Conservation (phyloP, 139 green algal species). For the Eudorina sp. region DNA sequence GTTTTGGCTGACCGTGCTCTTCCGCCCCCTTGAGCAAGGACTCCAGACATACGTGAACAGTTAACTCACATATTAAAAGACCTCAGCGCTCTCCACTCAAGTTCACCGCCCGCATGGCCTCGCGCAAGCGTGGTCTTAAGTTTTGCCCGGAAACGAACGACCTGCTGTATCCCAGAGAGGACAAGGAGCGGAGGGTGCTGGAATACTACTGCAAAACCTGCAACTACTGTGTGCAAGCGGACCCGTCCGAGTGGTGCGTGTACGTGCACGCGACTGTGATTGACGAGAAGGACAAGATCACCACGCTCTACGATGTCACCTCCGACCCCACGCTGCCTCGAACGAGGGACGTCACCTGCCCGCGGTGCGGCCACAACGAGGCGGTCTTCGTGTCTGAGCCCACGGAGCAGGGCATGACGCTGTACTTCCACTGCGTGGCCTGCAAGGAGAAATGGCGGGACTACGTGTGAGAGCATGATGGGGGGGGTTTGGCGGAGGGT, state of each 20-base stretch:
- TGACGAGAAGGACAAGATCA: conserved; percentile 83
- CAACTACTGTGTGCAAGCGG: conserved; percentile 79
- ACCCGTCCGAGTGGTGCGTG: conserved; percentile 77
- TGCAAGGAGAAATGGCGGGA: conserved; percentile 88
- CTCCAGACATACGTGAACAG: too few relatives aligned
- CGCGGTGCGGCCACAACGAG: conserved; percentile 86
- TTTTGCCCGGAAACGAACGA: conserved; percentile 95
- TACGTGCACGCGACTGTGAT: conserved; percentile 86
- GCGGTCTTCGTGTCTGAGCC: conserved; percentile 88
- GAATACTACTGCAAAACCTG: conserved; percentile 91
- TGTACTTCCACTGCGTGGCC: conserved; percentile 85
- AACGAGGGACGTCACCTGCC: conserved; percentile 88
- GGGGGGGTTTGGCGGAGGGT: too few relatives aligned
- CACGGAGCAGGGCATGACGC: conserved; percentile 89
- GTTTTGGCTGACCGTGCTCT: too few relatives aligned
- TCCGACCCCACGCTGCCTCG: conserved; percentile 90
- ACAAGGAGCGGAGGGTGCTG: conserved; percentile 82
- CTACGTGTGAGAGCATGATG: conserved; percentile 78
- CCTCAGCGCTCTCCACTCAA: too few relatives aligned
- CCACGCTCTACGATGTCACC: conserved; percentile 81
- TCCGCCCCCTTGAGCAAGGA: too few relatives aligned
- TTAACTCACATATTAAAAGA: too few relatives aligned
- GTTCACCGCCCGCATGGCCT: conserved; percentile 44
- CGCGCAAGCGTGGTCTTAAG: conserved; percentile 61
- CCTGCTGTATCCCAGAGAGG: conserved; percentile 85